Conservation (phyloP, 179 eudicot genomes). For the Monotropa hypopitys region DNA sequence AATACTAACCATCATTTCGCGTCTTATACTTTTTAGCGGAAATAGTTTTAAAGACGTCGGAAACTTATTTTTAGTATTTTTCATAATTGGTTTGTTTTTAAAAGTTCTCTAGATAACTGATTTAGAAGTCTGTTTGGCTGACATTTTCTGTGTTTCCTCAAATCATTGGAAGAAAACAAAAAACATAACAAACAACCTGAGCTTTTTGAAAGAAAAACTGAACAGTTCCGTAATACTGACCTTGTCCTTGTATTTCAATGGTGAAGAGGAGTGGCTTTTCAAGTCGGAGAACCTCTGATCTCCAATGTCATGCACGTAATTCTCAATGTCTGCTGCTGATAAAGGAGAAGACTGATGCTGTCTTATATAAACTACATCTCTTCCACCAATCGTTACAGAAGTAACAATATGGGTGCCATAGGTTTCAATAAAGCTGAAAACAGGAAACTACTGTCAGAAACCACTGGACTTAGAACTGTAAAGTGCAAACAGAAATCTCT, state of each 20-base stretch:
- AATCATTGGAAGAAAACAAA: background rate
- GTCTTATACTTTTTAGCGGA: no score
- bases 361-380: constrained; percentile 83
- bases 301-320: constrained; percentile 72
- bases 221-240: constrained; percentile 28
- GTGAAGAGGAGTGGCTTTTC: constrained; percentile 48
- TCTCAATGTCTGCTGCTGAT: constrained; percentile 61
- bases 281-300: constrained; percentile 69
- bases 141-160: background rate
- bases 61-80: background rate
- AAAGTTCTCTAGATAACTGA: background rate
- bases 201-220: background rate
- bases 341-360: constrained; percentile 91
- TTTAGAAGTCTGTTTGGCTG: background rate
- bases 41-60: background rate
- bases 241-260: constrained; percentile 88
- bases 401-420: constrained; percentile 89
- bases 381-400: constrained; percentile 85
- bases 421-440: constrained; percentile 88
- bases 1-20: no score
- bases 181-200: background rate
- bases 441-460: constrained; percentile 10
- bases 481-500: background rate
- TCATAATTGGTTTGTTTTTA: background rate
- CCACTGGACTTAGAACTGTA: background rate